Evolutionary conservation across 1,284 basidiomycete genomes (phyloP), one percentile per base, ranked within the genome.

Genomic region (Phellopilus nigrolimitatus): DNA sequence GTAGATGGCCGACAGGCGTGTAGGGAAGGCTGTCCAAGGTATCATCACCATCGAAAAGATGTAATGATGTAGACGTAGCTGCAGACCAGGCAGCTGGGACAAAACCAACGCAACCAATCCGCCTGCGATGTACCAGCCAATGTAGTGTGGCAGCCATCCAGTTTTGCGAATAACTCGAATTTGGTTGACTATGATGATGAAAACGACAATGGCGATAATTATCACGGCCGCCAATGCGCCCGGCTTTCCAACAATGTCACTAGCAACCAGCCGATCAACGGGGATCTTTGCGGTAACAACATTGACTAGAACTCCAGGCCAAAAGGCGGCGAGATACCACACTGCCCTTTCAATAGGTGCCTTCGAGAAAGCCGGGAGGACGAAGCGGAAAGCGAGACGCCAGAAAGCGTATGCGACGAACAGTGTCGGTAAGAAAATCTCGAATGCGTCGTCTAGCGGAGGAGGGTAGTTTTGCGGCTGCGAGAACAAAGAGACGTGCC

Each of bases 361-460:
- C 28, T 74, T 75, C 34, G 70, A 63, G 63, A 92, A 92, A 1
- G 76, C 71, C 8, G 89, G 88, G 31, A 91, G 69, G 1, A 84
- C 82, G 66, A 84, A 90, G 8, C 90, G 78, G 65, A 85, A 79
- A 0, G 84, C 83, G 19, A 85, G 65, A 37, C 87, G 75, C 88
- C 90, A 94, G 59, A 94, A 83, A 5, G 72, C 84, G 55, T 92
- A 91, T 19, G 78, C 78, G 49, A 90, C 80, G 60, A 93, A 94
- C 17, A 94, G 71, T 0, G 78, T 68, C 0, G 91, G 90, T 12
- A 94, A 72, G 66, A 95, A 94, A 4, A 80, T 79, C 24, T 76
- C 80, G 58, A 93, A 89, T 2, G 80, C 87, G 7, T 70, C 70
- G 48, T 85, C 80, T 47, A 93, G 67, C 15, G 73, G 70, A 21